Base-by-base conservation (phyloP, 805 yeast species). In the Yarrowia sp. region DNA sequence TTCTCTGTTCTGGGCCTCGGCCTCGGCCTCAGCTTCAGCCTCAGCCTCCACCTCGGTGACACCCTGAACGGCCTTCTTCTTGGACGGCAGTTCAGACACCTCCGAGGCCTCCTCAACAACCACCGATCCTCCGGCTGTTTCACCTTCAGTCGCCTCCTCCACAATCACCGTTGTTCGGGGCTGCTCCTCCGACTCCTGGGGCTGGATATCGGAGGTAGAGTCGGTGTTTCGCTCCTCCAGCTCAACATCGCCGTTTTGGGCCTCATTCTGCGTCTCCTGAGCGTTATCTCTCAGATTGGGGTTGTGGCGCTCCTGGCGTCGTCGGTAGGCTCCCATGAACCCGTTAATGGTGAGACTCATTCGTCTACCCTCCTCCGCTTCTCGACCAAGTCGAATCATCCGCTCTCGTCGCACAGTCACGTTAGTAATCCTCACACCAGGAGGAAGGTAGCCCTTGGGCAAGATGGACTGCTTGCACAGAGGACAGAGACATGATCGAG, bases 401-500 rank as follows among this genome's bases (percentile, higher is more conserved):
- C 66, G 65, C 17, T 65, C 66, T 22, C 65, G 31, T 38, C 66
- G 22, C 7, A 65, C 65, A 13, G 65, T 42, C 33, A 57, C 32
- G 18, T 65, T 65, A 14, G 66, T 65, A n/a, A 65, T 45, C 36
- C 10, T 39, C 4, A 65, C 39, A 0, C 50, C 55, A 9, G 66
- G 66, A 28, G 66, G 66, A 22, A 65, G 33, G 28, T 65, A 65
- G 4, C 66, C 66, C 32, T 61, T 57, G 18, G 67, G 67, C 31
- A 66, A 14, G 33, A 38, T 36, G 10, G 67, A 58, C 42, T 53
- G 55, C 13, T 73, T 70, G 75, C 96, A 90, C 79, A 88, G 84
- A 8, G 96, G 96, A 73, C 96, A 90, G 71, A 89, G 87, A 0
- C 91, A 90, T 60, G 90, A 82, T 68, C 92, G 78, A 68, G 84